Conservation (phyloP, 192 early-diverging fungal genomes). For the Coemansia sp. region DNA sequence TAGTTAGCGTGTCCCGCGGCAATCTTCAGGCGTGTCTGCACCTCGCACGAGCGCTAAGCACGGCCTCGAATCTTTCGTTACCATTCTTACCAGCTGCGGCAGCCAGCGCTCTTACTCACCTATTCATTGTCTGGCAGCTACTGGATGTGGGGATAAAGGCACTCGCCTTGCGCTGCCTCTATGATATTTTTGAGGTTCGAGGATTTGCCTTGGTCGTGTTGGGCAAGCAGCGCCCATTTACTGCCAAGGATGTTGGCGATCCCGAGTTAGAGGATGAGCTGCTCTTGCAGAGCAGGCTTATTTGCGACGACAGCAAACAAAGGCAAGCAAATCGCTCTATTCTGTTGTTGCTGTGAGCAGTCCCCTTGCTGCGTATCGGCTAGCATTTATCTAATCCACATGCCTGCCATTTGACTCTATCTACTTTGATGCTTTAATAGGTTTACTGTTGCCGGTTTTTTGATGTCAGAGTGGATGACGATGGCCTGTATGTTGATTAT, state of each 20-base stretch:
- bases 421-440: slow-evolving; percentile 4
- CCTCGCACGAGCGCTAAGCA: neutral
- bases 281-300: neutral
- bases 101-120: neutral
- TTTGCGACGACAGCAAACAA: neutral
- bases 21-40: neutral
- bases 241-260: neutral
- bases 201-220: neutral
- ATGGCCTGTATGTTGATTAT: neutral
- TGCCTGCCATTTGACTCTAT: neutral
- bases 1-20: neutral
- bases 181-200: neutral
- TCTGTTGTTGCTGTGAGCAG: neutral
- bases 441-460: neutral
- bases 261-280: neutral
- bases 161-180: neutral
- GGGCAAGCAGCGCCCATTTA: neutral
- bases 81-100: neutral
- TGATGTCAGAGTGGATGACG: slow-evolving; percentile 1
- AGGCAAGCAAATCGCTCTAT: neutral
- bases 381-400: neutral
- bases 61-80: neutral
- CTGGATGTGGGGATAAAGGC: neutral
- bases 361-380: neutral
- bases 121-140: neutral